A percentile compares a stretch with the other conserved stretches of the same genome.
Conservation (phyloP, 2,329 filamentous ascomycete genomes). For the Exophiala lecanii-corni region DNA sequence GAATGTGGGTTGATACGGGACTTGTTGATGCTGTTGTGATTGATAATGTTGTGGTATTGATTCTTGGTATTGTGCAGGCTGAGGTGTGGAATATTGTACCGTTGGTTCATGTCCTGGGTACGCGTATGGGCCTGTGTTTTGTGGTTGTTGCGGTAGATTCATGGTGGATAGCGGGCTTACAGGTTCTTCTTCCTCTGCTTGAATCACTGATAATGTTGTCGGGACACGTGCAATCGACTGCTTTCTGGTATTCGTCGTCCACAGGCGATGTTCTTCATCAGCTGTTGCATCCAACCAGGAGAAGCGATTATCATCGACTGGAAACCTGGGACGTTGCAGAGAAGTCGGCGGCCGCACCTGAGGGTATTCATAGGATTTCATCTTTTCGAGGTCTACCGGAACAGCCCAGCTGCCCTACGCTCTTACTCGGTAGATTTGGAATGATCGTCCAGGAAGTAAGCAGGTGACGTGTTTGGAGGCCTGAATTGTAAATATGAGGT, state of each 20-base stretch:
- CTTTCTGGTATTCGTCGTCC: conserved; percentile 8
- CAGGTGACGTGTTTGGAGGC: conserved; percentile 12
- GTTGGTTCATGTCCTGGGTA: conserved; percentile 8
- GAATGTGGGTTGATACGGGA: conserved; percentile 4
- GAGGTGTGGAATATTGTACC: not conserved
- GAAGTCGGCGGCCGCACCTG: conserved; percentile 21
- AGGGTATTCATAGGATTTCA: conserved; percentile 24
- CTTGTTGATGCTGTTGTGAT: not conserved
- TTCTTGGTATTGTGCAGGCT: not conserved
- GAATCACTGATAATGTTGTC: not conserved
- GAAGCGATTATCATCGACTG: conserved; percentile 8
- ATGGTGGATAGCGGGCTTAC: conserved; percentile 2
- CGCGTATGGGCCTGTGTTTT: conserved; percentile 4
- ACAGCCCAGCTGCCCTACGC: conserved; percentile 12
- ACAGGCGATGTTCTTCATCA: conserved; percentile 16
- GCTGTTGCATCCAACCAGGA: conserved; percentile 23
- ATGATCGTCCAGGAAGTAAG: conserved; percentile 11
- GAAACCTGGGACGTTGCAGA: conserved; percentile 8
- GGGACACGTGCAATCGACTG: not conserved
- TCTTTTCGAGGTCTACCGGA: conserved; percentile 5
- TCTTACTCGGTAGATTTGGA: too few relatives aligned
- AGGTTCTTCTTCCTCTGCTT: conserved; percentile 2
- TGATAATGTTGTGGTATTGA: not conserved
- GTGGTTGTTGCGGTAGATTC: conserved; percentile 7
- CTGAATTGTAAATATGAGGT: too few relatives aligned